A percentile compares a stretch with the other conserved stretches of the same genome.
Evolutionary conservation across 306 rosid genomes (phyloP).

Genomic region (Cucurbita moschata): DNA sequence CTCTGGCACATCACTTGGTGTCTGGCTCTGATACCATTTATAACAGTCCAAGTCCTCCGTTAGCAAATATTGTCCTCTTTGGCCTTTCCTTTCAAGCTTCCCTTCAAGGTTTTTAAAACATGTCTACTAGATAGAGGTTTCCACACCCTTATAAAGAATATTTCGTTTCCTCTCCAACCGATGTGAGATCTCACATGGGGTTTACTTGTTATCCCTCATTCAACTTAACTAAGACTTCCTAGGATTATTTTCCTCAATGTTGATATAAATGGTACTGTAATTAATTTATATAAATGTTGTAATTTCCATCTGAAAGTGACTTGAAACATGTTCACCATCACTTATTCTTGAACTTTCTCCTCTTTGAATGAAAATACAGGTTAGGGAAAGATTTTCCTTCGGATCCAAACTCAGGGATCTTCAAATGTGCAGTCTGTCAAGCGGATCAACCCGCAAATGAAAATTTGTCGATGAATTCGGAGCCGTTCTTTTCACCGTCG

Average conservation of each 20-base stretch:
- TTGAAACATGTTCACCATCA: not conserved
- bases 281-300: not conserved
- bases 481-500: conserved; percentile 64
- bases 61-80: too few species aligned
- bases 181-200: too few species aligned
- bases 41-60: too few species aligned
- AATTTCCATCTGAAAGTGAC: not conserved
- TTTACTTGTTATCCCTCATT: not conserved
- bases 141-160: too few species aligned
- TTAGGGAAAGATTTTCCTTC: conserved; percentile 67
- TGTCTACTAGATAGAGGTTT: too few species aligned
- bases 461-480: conserved; percentile 60
- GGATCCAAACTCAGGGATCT: conserved; percentile 49
- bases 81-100: too few species aligned
- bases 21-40: too few species aligned
- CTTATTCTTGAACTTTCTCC: not conserved
- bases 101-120: too few species aligned
- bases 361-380: conserved; percentile 38
- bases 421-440: conserved; percentile 93
- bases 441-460: conserved; percentile 74
- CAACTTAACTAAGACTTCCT: not conserved
- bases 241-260: not conserved
- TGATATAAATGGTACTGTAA: not conserved
- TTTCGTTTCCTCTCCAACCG: too few species aligned
- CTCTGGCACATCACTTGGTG: too few species aligned